These are phyloP conservation scores for Talaromyces thailandensis DNA, from an alignment of 495 filamentous ascomycete genomes.

Conservation along the genomic window DNA sequence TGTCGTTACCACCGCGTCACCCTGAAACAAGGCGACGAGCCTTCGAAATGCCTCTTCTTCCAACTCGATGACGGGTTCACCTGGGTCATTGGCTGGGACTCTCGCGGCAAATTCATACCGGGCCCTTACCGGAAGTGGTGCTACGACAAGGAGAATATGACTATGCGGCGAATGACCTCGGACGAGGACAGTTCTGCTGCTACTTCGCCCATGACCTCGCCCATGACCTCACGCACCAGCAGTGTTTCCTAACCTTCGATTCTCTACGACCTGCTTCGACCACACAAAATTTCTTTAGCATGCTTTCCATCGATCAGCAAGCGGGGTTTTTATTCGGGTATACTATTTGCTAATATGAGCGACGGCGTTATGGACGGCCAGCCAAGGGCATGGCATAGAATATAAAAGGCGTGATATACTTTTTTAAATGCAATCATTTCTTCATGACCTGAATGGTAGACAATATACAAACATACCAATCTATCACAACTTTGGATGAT, in stretches of 20 bases:
- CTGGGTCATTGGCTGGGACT: slow-evolving; percentile 39
- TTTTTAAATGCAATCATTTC: background rate
- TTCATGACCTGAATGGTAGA: background rate
- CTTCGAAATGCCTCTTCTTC: slow-evolving; percentile 34
- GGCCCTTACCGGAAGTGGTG: slow-evolving; percentile 38
- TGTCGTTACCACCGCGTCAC: slow-evolving; percentile 31
- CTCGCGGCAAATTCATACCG: slow-evolving; percentile 32
- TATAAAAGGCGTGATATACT: background rate
- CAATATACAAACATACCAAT: background rate
- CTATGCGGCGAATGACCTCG: slow-evolving; percentile 30
- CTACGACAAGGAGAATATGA: slow-evolving; percentile 27
- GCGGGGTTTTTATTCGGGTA: background rate
- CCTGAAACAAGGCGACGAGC: slow-evolving; percentile 22
- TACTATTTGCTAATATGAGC: background rate
- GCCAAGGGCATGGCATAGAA: background rate
- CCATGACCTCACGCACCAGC: slow-evolving; percentile 30
- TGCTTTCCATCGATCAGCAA: background rate
- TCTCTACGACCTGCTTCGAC: background rate
- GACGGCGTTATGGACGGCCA: slow-evolving; percentile 2
- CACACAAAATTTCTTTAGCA: background rate
- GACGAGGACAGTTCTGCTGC: slow-evolving; percentile 14
- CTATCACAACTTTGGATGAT: background rate
- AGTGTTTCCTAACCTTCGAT: slow-evolving; percentile 18
- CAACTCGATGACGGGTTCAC: slow-evolving; percentile 32
- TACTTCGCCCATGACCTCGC: slow-evolving; percentile 24